These are phyloP conservation scores for Acacia melanoxylon DNA, from an alignment of 306 rosid genomes.

Conservation along the genomic window DNA sequence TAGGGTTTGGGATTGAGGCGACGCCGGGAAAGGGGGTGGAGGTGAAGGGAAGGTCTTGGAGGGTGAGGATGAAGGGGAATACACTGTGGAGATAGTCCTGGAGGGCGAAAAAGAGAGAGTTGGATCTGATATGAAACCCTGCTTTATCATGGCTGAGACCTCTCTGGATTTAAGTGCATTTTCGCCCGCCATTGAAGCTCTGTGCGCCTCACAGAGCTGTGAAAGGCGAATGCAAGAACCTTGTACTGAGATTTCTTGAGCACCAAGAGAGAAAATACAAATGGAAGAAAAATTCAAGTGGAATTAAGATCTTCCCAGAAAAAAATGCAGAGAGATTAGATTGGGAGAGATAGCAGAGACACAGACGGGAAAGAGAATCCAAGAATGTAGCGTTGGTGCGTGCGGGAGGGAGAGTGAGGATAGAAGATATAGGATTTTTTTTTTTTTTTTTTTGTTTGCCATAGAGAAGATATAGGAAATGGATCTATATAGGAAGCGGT, in stretches of 20 bases:
- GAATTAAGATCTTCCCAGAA: background rate
- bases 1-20: conserved; percentile 21
- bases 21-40: conserved; percentile 35
- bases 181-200: conserved; percentile 61
- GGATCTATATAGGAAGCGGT: too few relatives aligned
- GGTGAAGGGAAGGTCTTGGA: conserved; percentile 41
- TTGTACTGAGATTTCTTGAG: background rate
- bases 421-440: background rate
- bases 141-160: conserved; percentile 78
- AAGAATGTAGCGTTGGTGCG: background rate
- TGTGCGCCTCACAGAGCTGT: background rate
- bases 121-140: conserved; percentile 71
- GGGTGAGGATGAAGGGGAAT: conserved; percentile 41
- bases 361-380: conserved; percentile 31
- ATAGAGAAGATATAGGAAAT: background rate
- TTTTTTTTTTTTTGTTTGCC: too few relatives aligned
- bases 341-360: background rate
- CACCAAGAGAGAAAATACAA: background rate
- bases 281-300: background rate
- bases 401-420: background rate
- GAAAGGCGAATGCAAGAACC: conserved; percentile 1
- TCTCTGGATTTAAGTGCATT: conserved; percentile 64
- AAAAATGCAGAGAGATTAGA: background rate
- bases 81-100: conserved; percentile 35
- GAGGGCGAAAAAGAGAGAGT: conserved; percentile 44